These are phyloP conservation scores for Neofusicoccum umdonicola DNA, from an alignment of 2,329 filamentous ascomycete genomes.

Conservation along the genomic window DNA sequence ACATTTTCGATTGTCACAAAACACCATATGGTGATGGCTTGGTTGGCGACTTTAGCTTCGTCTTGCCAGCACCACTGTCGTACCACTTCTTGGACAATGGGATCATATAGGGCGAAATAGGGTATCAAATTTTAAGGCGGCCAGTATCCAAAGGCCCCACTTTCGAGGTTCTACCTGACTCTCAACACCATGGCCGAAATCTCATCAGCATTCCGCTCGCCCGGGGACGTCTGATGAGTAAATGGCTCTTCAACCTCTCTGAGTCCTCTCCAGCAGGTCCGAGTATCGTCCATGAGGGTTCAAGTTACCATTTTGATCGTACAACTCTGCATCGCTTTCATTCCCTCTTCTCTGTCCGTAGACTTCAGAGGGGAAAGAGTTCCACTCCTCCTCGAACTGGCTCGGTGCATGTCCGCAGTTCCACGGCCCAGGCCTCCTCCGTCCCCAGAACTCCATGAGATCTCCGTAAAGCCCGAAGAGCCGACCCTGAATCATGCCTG, in stretches of 20 bases:
- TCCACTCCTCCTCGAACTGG: conserved; percentile 27
- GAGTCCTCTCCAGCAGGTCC: neutral
- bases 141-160: neutral
- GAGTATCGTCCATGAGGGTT: neutral
- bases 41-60: neutral
- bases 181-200: conserved; percentile 2
- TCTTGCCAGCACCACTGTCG: neutral
- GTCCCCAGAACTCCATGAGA: conserved; percentile 28
- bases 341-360: neutral
- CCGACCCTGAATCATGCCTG: conserved; percentile 22
- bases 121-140: neutral
- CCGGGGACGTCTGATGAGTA: neutral
- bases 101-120: neutral
- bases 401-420: conserved; percentile 23
- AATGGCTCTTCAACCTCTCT: neutral
- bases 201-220: neutral
- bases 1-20: too few relatives aligned
- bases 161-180: neutral
- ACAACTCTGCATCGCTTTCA: neutral
- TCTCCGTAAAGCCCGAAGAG: conserved; percentile 30
- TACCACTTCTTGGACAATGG: neutral
- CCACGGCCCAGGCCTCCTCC: conserved; percentile 23
- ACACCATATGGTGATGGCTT: too few relatives aligned
- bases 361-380: conserved; percentile 13
- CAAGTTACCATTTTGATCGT: neutral